phyloP scores from a whole-genome alignment of 2,329 filamentous ascomycete genomes.

The Sporothrix protearum region DNA sequence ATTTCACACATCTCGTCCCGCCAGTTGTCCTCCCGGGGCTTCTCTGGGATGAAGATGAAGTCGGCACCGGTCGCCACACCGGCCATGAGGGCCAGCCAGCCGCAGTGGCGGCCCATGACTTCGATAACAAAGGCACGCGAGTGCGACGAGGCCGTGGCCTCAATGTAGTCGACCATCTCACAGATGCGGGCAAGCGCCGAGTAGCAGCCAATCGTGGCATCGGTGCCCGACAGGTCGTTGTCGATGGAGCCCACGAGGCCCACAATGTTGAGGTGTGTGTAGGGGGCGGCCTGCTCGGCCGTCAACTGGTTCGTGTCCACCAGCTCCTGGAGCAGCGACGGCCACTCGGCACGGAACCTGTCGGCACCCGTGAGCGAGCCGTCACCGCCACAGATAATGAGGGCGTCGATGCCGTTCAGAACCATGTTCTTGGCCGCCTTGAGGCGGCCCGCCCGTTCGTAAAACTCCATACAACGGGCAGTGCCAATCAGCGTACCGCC shows the following conservation, averaged over 20 bases:
- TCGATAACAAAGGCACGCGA: slow-evolving; percentile 96
- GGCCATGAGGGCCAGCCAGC: slow-evolving; percentile 94
- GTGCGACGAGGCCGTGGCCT: slow-evolving; percentile 90
- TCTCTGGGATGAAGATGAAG: slow-evolving; percentile 95
- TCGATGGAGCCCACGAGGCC: slow-evolving; percentile 96
- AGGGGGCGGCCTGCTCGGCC: slow-evolving; percentile 66
- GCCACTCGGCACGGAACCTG: slow-evolving; percentile 89
- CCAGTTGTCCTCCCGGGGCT: slow-evolving; percentile 84
- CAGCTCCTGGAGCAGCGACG: slow-evolving; percentile 78
- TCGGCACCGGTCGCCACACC: slow-evolving; percentile 93
- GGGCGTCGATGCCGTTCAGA: slow-evolving; percentile 84
- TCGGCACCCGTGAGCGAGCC: slow-evolving; percentile 95
- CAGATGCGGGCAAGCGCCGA: slow-evolving; percentile 90
- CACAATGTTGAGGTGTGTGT: slow-evolving; percentile 89
- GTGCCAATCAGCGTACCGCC: slow-evolving; percentile 96
- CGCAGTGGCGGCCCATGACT: slow-evolving; percentile 97
- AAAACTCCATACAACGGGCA: slow-evolving; percentile 88
- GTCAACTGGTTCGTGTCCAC: slow-evolving; percentile 70
- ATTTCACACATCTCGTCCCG: slow-evolving; percentile 79
- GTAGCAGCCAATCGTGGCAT: slow-evolving; percentile 96
- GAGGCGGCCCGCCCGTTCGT: slow-evolving; percentile 78
- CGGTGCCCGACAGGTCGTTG: slow-evolving; percentile 95
- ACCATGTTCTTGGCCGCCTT: slow-evolving; percentile 93
- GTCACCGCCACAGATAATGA: slow-evolving; percentile 96
- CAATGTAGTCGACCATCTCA: slow-evolving; percentile 93